Evolutionary conservation across 768 basidiomycete genomes (phyloP).

Genomic region (Coprinellus aureogranulatus): DNA sequence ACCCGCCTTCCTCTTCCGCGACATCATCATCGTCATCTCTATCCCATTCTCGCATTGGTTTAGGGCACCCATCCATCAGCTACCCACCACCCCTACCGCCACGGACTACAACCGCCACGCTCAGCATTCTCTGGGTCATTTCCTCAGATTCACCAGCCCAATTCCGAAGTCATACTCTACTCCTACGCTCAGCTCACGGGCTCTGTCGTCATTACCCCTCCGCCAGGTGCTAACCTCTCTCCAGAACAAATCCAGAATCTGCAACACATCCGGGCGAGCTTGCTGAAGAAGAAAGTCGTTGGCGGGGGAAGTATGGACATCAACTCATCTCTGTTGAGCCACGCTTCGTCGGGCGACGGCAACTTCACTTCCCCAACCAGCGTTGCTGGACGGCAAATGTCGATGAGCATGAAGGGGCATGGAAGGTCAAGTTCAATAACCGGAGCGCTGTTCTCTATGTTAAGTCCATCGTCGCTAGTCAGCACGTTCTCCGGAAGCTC

Average conservation of each 20-base stretch:
- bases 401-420: constrained; percentile 1
- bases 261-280: constrained; percentile 44
- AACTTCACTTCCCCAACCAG: background rate
- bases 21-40: constrained; percentile 9
- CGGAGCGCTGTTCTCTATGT: background rate
- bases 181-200: constrained; percentile 82
- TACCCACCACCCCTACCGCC: constrained; percentile 14
- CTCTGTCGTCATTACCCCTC: constrained; percentile 55
- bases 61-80: constrained; percentile 44
- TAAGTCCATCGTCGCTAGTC: constrained; percentile 13
- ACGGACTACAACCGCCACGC: constrained; percentile 23
- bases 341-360: background rate
- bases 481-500: background rate
- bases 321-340: constrained; percentile 14
- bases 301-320: constrained; percentile 85
- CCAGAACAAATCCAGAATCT: constrained; percentile 47
- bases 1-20: constrained; percentile 7
- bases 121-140: constrained; percentile 42
- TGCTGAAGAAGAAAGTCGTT: constrained; percentile 44
- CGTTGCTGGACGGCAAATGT: background rate
- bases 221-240: constrained; percentile 33
- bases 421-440: constrained; percentile 3
- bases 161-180: constrained; percentile 74
- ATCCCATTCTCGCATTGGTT: constrained; percentile 33
- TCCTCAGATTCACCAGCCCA: constrained; percentile 39